A percentile compares a stretch with the other conserved stretches of the same genome.
phyloP scores from a whole-genome alignment of 345 rosid species.

The Isatis tinctoria region DNA sequence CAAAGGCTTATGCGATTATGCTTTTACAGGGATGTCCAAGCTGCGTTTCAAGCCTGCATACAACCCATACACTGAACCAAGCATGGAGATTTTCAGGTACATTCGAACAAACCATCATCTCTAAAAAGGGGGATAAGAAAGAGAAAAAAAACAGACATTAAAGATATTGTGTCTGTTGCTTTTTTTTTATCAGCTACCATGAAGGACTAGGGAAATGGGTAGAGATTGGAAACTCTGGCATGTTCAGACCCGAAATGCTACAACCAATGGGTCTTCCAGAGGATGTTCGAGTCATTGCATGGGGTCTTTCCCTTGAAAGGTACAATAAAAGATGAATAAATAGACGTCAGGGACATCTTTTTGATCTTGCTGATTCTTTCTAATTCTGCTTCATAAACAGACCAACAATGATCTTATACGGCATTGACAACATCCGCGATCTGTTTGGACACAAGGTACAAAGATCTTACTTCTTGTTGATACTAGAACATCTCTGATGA shows the following conservation, averaged over 20 bases:
- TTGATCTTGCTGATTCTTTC: neutral
- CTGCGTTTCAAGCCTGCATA: conserved; percentile 90
- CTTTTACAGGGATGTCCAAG: conserved; percentile 70
- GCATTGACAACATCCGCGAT: conserved; percentile 77
- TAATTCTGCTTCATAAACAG: conserved; percentile 36
- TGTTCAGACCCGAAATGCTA: conserved; percentile 96
- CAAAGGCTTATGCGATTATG: neutral
- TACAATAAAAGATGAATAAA: conserved; percentile 11
- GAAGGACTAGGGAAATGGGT: conserved; percentile 83
- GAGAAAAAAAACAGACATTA: neutral
- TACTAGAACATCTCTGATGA: neutral
- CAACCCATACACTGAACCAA: conserved; percentile 97
- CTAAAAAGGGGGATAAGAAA: neutral
- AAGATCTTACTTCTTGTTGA: neutral
- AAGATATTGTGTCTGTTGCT: neutral
- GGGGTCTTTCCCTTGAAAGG: conserved; percentile 99
- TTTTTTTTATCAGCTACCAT: conserved; percentile 53
- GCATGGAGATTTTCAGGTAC: conserved; percentile 96
- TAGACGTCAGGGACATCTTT: neutral
- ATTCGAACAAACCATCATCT: neutral
- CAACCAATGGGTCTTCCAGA: conserved; percentile 94
- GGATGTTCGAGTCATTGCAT: conserved; percentile 83
- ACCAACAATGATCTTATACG: conserved; percentile 91
- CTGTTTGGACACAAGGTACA: conserved; percentile 94
- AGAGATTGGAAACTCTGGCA: conserved; percentile 94